A percentile compares a stretch with the other conserved stretches of the same genome.
These are phyloP conservation scores for Protomyces gravidus DNA, from an alignment of 1,139 yeast species.

Conservation along the genomic window DNA sequence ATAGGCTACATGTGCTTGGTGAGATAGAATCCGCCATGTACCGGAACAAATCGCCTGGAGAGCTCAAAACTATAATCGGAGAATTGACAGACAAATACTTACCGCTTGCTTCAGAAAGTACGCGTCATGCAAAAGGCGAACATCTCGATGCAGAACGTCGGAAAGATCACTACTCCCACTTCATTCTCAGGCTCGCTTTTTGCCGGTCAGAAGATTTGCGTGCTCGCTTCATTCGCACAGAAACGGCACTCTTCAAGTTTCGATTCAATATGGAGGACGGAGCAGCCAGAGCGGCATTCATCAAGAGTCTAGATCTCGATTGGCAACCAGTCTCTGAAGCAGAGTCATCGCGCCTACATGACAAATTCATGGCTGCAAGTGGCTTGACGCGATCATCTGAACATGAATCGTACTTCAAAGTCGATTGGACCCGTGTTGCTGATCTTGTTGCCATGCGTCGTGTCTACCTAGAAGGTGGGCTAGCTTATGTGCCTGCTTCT, in stretches of 20 bases:
- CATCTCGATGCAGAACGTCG: slow-evolving; percentile 54
- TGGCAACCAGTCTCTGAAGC: slow-evolving; percentile 66
- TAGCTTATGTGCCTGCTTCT: slow-evolving; percentile 78
- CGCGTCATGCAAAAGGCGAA: slow-evolving; percentile 33
- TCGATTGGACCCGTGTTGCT: slow-evolving; percentile 81
- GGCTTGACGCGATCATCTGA: slow-evolving; percentile 39
- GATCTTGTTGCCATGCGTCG: slow-evolving; percentile 67
- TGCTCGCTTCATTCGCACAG: slow-evolving; percentile 70
- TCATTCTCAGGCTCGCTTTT: slow-evolving; percentile 77
- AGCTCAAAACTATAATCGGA: slow-evolving; percentile 59
- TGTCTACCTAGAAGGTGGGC: slow-evolving; percentile 62
- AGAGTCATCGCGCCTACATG: slow-evolving; percentile 55
- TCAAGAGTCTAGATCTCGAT: slow-evolving; percentile 48
- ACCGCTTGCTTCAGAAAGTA: slow-evolving; percentile 51
- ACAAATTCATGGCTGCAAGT: slow-evolving; percentile 50
- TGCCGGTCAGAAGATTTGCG: slow-evolving; percentile 86
- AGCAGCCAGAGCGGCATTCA: slow-evolving; percentile 65
- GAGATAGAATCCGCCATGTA: slow-evolving; percentile 76
- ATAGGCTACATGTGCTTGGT: slow-evolving; percentile 72
- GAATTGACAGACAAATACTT: slow-evolving; percentile 62
- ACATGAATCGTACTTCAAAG: slow-evolving; percentile 64
- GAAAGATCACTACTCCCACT: slow-evolving; percentile 91
- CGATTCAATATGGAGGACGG: slow-evolving; percentile 64
- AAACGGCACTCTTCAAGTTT: slow-evolving; percentile 65
- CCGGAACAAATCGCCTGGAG: slow-evolving; percentile 60